phyloP scores from a whole-genome alignment of 345 rosid genomes.

The Camelina neglecta region DNA sequence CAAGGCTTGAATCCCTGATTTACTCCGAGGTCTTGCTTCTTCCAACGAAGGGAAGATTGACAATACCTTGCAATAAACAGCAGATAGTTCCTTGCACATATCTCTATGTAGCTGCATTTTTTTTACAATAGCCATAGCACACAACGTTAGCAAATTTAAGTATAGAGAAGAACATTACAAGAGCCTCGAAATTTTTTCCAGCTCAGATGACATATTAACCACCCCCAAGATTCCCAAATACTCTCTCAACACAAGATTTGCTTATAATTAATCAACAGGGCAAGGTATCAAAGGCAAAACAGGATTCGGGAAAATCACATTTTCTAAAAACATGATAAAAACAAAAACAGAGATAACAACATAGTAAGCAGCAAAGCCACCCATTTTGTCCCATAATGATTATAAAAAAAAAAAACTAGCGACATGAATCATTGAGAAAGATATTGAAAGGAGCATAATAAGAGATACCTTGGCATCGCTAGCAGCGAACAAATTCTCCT shows the following conservation, averaged over 20 bases:
- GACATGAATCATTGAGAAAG: not conserved
- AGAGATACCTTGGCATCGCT: slow-evolving; percentile 5
- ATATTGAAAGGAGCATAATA: not conserved
- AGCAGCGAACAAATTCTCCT: slow-evolving; percentile 15
- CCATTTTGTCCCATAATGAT: not conserved
- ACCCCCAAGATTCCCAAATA: not conserved
- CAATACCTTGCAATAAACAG: slow-evolving; percentile 67
- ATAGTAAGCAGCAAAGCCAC: not conserved
- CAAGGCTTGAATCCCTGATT: slow-evolving; percentile 91
- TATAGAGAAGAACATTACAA: not conserved
- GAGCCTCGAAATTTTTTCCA: too few relatives aligned
- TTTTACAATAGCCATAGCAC: not conserved
- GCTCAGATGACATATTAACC: too few relatives aligned
- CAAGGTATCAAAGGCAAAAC: not conserved
- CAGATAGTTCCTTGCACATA: slow-evolving; percentile 80
- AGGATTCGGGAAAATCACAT: not conserved
- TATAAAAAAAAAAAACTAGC: too few relatives aligned
- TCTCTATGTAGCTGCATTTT: slow-evolving; percentile 82
- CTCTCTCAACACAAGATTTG: not conserved
- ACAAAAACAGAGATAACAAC: not conserved
- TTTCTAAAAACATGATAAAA: too few relatives aligned
- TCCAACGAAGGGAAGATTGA: slow-evolving; percentile 86
- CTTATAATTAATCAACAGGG: not conserved
- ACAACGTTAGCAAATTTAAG: not conserved
- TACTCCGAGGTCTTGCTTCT: slow-evolving; percentile 94